These are phyloP conservation scores for Neltuma alba DNA, from an alignment of 306 rosid genomes.

Conservation along the genomic window DNA sequence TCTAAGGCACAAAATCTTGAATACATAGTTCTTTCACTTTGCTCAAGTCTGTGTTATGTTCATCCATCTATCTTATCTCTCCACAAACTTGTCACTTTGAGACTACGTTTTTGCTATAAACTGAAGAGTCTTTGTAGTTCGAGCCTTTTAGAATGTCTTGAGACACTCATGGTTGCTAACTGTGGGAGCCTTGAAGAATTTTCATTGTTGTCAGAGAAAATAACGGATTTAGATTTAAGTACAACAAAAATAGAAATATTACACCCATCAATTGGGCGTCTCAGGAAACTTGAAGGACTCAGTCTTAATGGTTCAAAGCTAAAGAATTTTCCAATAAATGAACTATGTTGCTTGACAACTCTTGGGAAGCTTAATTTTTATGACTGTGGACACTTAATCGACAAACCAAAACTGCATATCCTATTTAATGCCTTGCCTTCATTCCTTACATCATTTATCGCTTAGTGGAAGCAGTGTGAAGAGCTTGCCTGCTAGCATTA, in stretches of 20 bases:
- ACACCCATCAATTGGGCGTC: conserved; percentile 11
- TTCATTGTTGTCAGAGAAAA: not conserved
- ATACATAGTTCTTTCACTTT: too few relatives aligned
- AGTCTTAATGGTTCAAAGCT: conserved; percentile 2
- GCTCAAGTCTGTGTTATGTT: not conserved
- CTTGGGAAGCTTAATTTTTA: not conserved
- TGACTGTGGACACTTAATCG: not conserved
- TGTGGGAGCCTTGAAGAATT: conserved; percentile 20
- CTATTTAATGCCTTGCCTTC: not conserved
- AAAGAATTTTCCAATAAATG: not conserved
- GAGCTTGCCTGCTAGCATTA: too few relatives aligned
- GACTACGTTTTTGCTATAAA: not conserved
- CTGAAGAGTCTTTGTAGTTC: not conserved
- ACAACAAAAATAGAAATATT: not conserved
- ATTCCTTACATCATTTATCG: too few relatives aligned
- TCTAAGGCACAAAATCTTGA: conserved; percentile 23
- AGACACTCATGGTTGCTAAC: not conserved
- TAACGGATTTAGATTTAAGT: not conserved
- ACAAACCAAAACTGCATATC: not conserved
- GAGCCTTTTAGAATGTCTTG: not conserved
- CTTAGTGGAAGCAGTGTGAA: too few relatives aligned
- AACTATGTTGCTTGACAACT: not conserved
- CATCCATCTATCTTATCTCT: conserved; percentile 20
- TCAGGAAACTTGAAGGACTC: not conserved
- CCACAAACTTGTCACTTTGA: not conserved